Evolutionary conservation across 1,139 yeast species (phyloP), one percentile per base, ranked within the genome.

Genomic region (Geotrichum histeridarum): DNA sequence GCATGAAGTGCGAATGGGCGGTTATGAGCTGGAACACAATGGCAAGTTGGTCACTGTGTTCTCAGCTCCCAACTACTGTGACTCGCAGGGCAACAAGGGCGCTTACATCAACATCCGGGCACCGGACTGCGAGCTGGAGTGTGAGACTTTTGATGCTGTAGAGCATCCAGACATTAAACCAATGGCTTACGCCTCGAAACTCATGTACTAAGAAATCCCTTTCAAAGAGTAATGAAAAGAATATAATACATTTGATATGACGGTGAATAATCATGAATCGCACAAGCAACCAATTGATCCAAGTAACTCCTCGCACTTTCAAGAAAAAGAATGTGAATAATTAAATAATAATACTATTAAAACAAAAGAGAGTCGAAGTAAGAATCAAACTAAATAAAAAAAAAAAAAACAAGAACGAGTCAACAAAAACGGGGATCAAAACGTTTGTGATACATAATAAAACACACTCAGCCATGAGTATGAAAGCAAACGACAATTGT

Each of bases 41-140:
- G 95, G 95, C 8, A 78, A 83, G 63, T 79, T 93, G 53, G 81
- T 90, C 56, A 93, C 99, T 0, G 96, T 93, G 22, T 93, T 93
- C 70, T 84, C 95, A 70, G 99, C 99, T 0, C 99, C 99, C 42
- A 91, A 94, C 70, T 93, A 93, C 70, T 91, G 98, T 72, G 99
- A 94, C 67, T 76, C 85, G 15, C 90, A 89, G 54, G 96, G 95
- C 14, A 93, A 93, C 70, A 70, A 80, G 61, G 99, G 98, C 53
- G 99, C 95, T 9, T 86, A 86, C 55, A 83, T 91, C 54, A 85
- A 88, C 61, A 70, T 74, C 46, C 79, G 78, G 6, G 81, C 79
- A 61, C 81, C 81, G 2, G 84, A 83, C 59, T 77, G 80, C 60
- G 72, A 78, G 55, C 72, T 87, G 60, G 72, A 78, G 4, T 78